Evolutionary conservation across 208 protist genomes (phyloP).

Genomic region (Crithidia bombi): DNA sequence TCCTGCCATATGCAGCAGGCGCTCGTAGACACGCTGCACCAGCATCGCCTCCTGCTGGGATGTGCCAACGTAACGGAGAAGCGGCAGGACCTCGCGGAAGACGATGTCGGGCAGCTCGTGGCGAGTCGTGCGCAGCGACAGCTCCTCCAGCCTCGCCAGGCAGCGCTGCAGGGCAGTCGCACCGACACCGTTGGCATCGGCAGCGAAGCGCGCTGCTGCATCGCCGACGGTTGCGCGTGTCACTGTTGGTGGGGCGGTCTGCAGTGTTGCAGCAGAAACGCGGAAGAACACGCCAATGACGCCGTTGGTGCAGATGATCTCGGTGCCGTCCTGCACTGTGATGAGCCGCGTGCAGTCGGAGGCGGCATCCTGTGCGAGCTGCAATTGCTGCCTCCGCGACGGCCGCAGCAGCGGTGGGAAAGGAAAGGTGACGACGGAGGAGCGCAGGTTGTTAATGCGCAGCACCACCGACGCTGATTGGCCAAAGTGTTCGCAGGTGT

Average conservation of each 20-base stretch:
- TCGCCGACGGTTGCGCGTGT: neutral
- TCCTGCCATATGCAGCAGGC: conserved; percentile 40
- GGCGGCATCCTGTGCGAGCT: neutral
- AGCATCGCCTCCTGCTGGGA: conserved; percentile 71
- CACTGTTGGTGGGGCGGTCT: neutral
- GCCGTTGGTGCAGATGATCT: conserved; percentile 29
- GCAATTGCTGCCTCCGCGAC: neutral
- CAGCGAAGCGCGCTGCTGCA: neutral
- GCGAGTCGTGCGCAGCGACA: conserved; percentile 17
- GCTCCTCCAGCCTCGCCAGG: conserved; percentile 32
- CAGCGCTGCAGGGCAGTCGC: conserved; percentile 28
- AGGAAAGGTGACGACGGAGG: conserved; percentile 7
- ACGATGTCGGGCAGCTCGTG: conserved; percentile 40
- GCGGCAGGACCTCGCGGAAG: conserved; percentile 57
- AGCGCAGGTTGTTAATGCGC: conserved; percentile 6
- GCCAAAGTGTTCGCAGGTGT: conserved; percentile 35
- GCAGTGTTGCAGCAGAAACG: conserved; percentile 12
- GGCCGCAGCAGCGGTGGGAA: neutral
- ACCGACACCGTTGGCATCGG: neutral
- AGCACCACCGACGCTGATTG: conserved; percentile 2
- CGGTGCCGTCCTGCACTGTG: conserved; percentile 8
- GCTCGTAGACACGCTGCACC: conserved; percentile 61
- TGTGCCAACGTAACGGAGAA: conserved; percentile 46
- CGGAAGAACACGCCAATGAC: conserved; percentile 25
- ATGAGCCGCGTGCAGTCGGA: conserved; percentile 3